These are phyloP conservation scores for Alternaria metachromatica DNA, from an alignment of 2,329 filamentous ascomycete species.

Conservation along the genomic window DNA sequence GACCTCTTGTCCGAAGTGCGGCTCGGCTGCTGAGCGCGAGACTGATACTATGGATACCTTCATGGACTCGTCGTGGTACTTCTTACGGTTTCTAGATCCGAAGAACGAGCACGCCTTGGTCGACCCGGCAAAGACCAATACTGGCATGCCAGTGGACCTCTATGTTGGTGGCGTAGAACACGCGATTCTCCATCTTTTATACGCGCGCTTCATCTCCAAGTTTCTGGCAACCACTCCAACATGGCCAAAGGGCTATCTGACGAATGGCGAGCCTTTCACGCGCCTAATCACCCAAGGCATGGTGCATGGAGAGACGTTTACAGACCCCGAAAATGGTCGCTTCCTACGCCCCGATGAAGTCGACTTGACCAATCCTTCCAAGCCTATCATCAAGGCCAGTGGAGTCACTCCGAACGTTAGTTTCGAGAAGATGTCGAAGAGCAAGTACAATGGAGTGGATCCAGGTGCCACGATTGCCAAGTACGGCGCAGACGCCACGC, in stretches of 20 bases:
- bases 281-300: conserved; percentile 88
- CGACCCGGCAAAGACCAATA: conserved; percentile 63
- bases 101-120: conserved; percentile 69
- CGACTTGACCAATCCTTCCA: conserved; percentile 63
- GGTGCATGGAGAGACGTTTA: conserved; percentile 87
- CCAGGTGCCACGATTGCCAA: conserved; percentile 73
- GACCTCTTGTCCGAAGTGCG: conserved; percentile 76
- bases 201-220: conserved; percentile 89
- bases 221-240: conserved; percentile 69
- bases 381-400: conserved; percentile 68
- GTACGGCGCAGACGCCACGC: conserved; percentile 82
- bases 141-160: conserved; percentile 77
- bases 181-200: conserved; percentile 87
- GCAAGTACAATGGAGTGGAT: conserved; percentile 90
- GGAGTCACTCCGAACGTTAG: conserved; percentile 66
- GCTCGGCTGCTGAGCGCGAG: conserved; percentile 74
- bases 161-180: conserved; percentile 92
- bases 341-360: conserved; percentile 81
- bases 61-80: conserved; percentile 96
- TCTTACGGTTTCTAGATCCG: conserved; percentile 77
- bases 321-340: conserved; percentile 74
- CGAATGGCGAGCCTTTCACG: conserved; percentile 75
- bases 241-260: conserved; percentile 45
- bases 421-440: conserved; percentile 95
- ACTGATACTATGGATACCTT: conserved; percentile 98